Evolutionary conservation across 768 basidiomycete genomes (phyloP), one percentile per base, ranked within the genome.

Genomic region (Tulasnella sp.): DNA sequence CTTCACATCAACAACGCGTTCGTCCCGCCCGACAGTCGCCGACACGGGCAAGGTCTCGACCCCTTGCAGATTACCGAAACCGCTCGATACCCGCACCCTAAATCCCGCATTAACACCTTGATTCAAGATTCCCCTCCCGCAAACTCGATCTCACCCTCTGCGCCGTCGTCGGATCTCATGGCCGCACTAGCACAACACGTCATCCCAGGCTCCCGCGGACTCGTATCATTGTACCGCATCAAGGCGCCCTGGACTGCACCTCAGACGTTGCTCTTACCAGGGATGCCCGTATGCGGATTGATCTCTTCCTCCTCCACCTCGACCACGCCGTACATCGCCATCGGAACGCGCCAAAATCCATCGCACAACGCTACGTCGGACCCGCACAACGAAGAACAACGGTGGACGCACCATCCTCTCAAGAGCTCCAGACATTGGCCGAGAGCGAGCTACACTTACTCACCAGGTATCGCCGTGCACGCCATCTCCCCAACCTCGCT

Each of bases 381-480:
- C 24, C 24, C 19, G 21, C 48, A 52, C 24, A 52, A 52, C 48
- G 48, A 52, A 19, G 48, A 52, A 24, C n/a, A n/a, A n/a, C 6
- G 48, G 19, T 52, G 48, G 48, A 52, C 38, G 19, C 38, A 74
- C 38, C 72, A 36, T 40, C 71, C 71, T 36, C 34, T 40, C 27
- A 18, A 18, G 71, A 24, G 18, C 10, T 71, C 71, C 71, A 71
- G 39, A 71, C 71, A 71, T 24, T 52, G 48, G 48, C 18, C 48
- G 10, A 74, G n/a, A 46, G 27, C 72, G 38, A 40, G 16, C 72
- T 74, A 39, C 72, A 12, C 72, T 16, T 74, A 19, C 10, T 39
- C 72, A 12, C 92, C 94, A 4, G 87, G 62, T 16, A 27, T 94
- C 39, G 86, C 86, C 46, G 85, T 94, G 24, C 88, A 93, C 83